phyloP scores from a whole-genome alignment of 2,329 filamentous ascomycete genomes.

The Verticillium nubilum region DNA sequence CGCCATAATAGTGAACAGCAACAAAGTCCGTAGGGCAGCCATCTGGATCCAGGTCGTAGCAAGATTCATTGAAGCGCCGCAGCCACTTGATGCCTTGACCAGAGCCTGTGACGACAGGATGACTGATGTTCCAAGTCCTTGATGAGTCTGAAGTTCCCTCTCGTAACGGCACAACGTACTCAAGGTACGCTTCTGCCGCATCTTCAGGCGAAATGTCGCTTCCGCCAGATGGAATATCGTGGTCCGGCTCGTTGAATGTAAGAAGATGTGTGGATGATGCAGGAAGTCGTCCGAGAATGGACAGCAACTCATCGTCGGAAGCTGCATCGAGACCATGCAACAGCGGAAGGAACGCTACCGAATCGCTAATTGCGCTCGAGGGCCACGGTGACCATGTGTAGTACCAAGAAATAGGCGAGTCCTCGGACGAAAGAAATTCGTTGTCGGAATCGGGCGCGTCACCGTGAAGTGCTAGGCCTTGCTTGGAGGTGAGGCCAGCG shows the following conservation, averaged over 20 bases:
- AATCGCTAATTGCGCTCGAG: constrained; percentile 15
- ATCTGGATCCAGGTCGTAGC: constrained; percentile 28
- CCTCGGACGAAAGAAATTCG: constrained; percentile 26
- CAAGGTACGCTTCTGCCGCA: constrained; percentile 30
- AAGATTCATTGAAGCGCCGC: constrained; percentile 31
- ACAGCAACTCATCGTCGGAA: constrained; percentile 16
- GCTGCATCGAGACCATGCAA: constrained; percentile 30
- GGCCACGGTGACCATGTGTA: constrained; percentile 34
- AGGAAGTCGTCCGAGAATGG: constrained; percentile 21
- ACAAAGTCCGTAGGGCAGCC: constrained; percentile 35
- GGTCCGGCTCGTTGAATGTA: constrained; percentile 37
- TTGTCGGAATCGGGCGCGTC: constrained; percentile 20
- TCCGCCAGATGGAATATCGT: constrained; percentile 30
- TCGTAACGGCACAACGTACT: constrained; percentile 28
- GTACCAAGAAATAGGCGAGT: constrained; percentile 34
- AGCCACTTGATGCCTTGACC: constrained; percentile 31
- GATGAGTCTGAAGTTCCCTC: constrained; percentile 8
- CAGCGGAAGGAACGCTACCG: constrained; percentile 29
- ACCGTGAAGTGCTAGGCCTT: constrained; percentile 8
- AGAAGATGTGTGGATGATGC: constrained; percentile 30
- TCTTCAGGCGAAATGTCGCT: constrained; percentile 30
- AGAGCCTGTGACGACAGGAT: constrained; percentile 35
- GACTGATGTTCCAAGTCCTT: constrained; percentile 30
- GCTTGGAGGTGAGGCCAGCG: constrained; percentile 5
- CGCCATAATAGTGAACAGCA: constrained; percentile 35